Conservation (phyloP, 2,329 filamentous ascomycete species). For the Cladosporium sp. region DNA sequence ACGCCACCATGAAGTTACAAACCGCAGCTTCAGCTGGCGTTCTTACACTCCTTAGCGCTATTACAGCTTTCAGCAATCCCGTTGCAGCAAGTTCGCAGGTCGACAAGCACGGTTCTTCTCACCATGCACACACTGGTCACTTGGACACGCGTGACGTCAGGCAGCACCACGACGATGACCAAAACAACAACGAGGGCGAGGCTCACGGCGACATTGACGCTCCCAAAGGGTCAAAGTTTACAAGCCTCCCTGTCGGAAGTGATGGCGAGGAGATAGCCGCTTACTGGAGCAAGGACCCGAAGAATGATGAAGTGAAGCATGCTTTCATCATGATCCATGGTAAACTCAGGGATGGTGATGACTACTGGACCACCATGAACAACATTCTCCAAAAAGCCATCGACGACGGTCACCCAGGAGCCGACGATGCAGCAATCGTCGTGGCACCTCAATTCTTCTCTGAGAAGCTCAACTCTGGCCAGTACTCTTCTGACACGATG, state of each 20-base stretch:
- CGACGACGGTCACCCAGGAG: background rate
- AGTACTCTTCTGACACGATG: background rate
- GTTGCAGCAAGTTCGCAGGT: background rate
- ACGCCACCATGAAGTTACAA: conserved; percentile 4
- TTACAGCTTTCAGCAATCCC: background rate
- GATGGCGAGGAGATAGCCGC: conserved; percentile 7
- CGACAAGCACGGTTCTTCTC: background rate
- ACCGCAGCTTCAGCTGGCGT: conserved; percentile 1
- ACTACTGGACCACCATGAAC: conserved; percentile 7
- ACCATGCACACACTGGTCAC: background rate
- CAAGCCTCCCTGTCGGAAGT: background rate
- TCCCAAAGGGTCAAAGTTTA: background rate
- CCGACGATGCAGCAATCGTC: conserved; percentile 1
- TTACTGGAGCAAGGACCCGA: conserved; percentile 1
- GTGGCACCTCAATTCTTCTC: conserved; percentile 11
- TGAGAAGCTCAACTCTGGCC: conserved; percentile 8
- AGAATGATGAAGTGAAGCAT: conserved; percentile 6
- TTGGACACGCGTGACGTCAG: background rate
- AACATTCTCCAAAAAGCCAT: conserved; percentile 3
- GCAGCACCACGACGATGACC: background rate
- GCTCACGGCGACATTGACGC: conserved; percentile 2
- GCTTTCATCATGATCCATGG: conserved; percentile 10
- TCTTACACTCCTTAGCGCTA: background rate
- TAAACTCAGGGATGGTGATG: conserved; percentile 2
- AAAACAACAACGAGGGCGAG: conserved; percentile 3